Conservation (phyloP, 306 rosid species). For the Leucaena leucocephala region DNA sequence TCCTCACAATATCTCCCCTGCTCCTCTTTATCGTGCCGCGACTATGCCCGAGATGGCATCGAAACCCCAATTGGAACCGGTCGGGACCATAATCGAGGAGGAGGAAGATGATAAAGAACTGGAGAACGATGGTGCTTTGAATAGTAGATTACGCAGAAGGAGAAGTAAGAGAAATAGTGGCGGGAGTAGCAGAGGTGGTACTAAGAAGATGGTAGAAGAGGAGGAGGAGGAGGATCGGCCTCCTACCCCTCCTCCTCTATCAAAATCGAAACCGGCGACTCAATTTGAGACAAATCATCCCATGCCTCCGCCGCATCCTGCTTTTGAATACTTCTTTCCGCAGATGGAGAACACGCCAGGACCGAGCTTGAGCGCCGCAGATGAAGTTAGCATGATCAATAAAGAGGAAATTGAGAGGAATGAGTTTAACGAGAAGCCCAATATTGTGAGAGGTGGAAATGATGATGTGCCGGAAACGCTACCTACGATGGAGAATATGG, state of each 20-base stretch:
- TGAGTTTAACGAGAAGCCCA: constrained; percentile 29
- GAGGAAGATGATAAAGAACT: constrained; percentile 59
- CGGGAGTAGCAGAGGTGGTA: constrained; percentile 35
- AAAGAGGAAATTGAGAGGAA: constrained; percentile 47
- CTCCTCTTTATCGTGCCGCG: constrained; percentile 62
- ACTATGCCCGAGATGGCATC: constrained; percentile 73
- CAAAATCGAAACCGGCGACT: constrained; percentile 37
- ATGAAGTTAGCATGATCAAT: constrained; percentile 28
- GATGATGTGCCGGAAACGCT: constrained; percentile 20
- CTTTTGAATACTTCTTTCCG: constrained; percentile 69
- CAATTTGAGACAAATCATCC: constrained; percentile 29
- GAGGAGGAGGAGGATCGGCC: constrained; percentile 40
- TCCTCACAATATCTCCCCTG: constrained; percentile 30
- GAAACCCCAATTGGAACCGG: constrained; percentile 37
- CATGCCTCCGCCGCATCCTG: constrained; percentile 40
- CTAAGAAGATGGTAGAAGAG: constrained; percentile 38
- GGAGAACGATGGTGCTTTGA: constrained; percentile 50
- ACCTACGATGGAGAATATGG: constrained; percentile 21
- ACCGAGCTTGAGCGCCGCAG: constrained; percentile 51
- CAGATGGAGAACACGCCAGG: constrained; percentile 56
- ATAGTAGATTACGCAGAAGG: constrained; percentile 46
- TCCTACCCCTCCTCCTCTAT: constrained; percentile 44
- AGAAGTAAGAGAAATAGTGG: constrained; percentile 32
- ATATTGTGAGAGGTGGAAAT: constrained; percentile 4
- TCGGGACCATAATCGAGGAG: constrained; percentile 49